Base-by-base conservation (phyloP, 1,284 basidiomycete genomes). In the Ceratobasidium sp. region DNA sequence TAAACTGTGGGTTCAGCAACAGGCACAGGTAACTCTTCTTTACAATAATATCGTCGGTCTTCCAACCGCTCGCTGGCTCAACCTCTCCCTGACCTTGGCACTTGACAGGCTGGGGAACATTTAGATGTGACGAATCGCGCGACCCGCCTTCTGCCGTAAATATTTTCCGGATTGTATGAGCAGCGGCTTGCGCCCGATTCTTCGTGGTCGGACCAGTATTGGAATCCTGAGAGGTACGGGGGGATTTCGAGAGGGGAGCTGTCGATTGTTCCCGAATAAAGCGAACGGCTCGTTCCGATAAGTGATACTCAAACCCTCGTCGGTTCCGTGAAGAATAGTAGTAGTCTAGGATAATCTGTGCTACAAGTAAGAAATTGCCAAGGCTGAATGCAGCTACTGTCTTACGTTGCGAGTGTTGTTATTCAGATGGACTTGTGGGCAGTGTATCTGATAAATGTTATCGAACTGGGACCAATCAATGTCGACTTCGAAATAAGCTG, bases 391-490 rank as follows among this genome's bases (percentile, higher is more conserved):
- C 20, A 54, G 42, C 25, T 40, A 27, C 68, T 54, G 29, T 80
- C 86, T 74, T 73, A 91, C 89, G 78, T 93, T 87, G 70, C 94
- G 88, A 15, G 90, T 89, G 17, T 85, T 82, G 76, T 90, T 91
- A 75, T 91, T 91, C 80, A 95, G 84, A 76, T 89, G 89, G 52
- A 97, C 84, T 58, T 89, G 90, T 0, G 94, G 95, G 72, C 87
- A 91, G 79, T 98, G 94, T 10, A 96, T 84, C 75, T 97, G 91
- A 76, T 94, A 92, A 22, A 96, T 94, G 74, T 96, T 93, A 77
- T 93, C 89, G 78, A 97, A 96, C 73, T 89, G 86, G 0, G 85
- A 85, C 86, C 91, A 91, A 75, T 95, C 92, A 29, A 87, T 43
- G 25, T 56, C 64, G 17, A 47, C 64, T 42, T 56, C 53, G 13